phyloP scores from a whole-genome alignment of 2,329 filamentous ascomycete species.

The Waltergamsia citrina region DNA sequence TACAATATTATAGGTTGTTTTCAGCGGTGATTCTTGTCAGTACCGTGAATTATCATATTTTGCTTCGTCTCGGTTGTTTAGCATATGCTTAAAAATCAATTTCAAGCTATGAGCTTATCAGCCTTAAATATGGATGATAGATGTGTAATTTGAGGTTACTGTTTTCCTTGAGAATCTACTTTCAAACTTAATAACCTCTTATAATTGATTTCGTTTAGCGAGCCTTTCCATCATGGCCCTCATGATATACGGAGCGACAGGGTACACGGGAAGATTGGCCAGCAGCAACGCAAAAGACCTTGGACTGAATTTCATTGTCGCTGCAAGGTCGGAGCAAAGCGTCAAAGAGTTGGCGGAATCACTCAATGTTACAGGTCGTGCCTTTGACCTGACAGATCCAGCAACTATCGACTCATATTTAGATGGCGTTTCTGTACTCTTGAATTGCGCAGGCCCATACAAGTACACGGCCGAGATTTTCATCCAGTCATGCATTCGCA shows the following conservation, averaged over 20 bases:
- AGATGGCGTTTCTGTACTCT: slow-evolving; percentile 5
- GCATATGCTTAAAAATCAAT: too few relatives aligned
- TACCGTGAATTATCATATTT: too few relatives aligned
- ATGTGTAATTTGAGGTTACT: too few relatives aligned
- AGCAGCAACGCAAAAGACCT: slow-evolving; percentile 7
- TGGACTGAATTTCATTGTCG: slow-evolving; percentile 7
- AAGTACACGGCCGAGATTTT: slow-evolving; percentile 7
- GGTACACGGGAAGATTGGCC: slow-evolving; percentile 12
- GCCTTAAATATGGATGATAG: too few relatives aligned
- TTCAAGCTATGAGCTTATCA: too few relatives aligned
- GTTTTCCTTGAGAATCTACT: too few relatives aligned
- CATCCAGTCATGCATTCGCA: slow-evolving; percentile 9
- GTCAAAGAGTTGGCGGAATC: neutral
- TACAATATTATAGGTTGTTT: too few relatives aligned
- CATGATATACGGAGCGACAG: slow-evolving; percentile 12
- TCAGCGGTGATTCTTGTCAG: too few relatives aligned
- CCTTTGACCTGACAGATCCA: slow-evolving; percentile 6
- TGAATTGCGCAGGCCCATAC: slow-evolving; percentile 13
- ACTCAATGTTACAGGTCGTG: slow-evolving; percentile 2
- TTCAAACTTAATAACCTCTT: too few relatives aligned
- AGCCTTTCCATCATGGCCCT: too few relatives aligned
- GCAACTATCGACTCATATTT: slow-evolving; percentile 1
- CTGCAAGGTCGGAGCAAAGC: slow-evolving; percentile 4
- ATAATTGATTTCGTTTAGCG: too few relatives aligned
- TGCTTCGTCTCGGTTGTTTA: too few relatives aligned